Conservation (phyloP, 2,329 filamentous ascomycete genomes). For the Capronia americana region DNA sequence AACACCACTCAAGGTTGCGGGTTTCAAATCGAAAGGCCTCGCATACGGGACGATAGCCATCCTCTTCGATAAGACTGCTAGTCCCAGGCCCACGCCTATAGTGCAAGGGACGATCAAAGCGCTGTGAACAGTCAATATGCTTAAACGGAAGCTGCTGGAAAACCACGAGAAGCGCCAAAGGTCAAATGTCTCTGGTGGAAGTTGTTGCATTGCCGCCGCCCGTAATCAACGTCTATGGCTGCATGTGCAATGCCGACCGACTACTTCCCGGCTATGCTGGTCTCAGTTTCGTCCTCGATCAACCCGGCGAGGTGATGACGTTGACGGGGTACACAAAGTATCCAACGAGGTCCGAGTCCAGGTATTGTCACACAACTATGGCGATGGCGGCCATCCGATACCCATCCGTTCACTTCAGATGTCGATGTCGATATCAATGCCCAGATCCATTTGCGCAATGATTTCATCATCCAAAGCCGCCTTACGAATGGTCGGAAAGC, state of each 20-base stretch:
- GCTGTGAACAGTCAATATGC: not conserved
- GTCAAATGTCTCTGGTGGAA: not conserved
- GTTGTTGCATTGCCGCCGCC: not conserved
- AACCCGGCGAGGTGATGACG: not conserved
- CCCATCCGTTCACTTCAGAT: conserved; percentile 2
- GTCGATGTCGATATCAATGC: conserved; percentile 84
- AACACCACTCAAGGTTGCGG: not conserved
- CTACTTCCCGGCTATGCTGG: not conserved
- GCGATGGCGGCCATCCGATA: not conserved
- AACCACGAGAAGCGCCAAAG: not conserved
- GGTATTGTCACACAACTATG: not conserved
- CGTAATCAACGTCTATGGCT: not conserved
- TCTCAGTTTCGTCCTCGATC: not conserved
- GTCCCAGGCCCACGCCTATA: no score
- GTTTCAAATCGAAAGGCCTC: not conserved
- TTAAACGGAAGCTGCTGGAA: not conserved
- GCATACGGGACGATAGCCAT: not conserved
- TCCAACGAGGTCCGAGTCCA: not conserved
- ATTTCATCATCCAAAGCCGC: conserved; percentile 90
- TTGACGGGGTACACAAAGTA: not conserved
- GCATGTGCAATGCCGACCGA: not conserved
- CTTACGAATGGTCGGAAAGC: conserved; percentile 72
- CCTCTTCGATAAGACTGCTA: not conserved
- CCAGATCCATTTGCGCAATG: conserved; percentile 85
- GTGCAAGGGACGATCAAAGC: not conserved